Evolutionary conservation across 306 rosid species (phyloP), one percentile per base, ranked within the genome.

Genomic region (Sphenostylis stenocarpa): DNA sequence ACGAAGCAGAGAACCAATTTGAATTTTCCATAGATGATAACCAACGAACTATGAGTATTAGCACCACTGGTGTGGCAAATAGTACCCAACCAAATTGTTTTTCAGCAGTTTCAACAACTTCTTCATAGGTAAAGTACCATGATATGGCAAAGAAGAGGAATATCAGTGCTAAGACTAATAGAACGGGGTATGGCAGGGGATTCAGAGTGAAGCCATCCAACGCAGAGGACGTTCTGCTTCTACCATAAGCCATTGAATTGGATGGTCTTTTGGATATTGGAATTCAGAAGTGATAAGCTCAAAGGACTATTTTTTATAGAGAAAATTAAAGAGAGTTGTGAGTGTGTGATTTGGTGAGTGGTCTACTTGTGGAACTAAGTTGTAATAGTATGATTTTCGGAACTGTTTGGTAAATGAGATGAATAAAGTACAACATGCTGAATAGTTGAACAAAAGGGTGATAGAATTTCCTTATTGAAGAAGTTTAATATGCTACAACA

Each of bases 131-230:
- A 52, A 85, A 83, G 88, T 82, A 89, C 98, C 93, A 91, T 23
- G 97, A 89, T 8, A 56, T 45, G 21, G 93, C 86, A 4, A 93
- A 78, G 66, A 91, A 91, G 86, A 86, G 7, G 28, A 82, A 88
- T 82, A 85, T 73, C 47, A 88, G 83, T 39, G 90, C 90, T 2
- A 93, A 77, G 78, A 91, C 83, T n/a, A 91, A 58, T 20, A 91
- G 83, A 67, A 91, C 97, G 21, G 98, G 98, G 70, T 88, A 91
- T 31, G 92, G 96, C 13, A 88, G 81, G 11, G 97, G 98, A 63
- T 51, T 80, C 43, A 93, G 84, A 58, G 93, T 79, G 80, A 93
- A 88, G 7, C 81, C 87, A 12, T 93, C 97, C 17, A 88, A 48
- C 74, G 88, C 49, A 14, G 97, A 84, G 13, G 72, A 75, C 67